phyloP scores from a whole-genome alignment of 352 stramenopile genomes.

The Phytophthora pluvialis region DNA sequence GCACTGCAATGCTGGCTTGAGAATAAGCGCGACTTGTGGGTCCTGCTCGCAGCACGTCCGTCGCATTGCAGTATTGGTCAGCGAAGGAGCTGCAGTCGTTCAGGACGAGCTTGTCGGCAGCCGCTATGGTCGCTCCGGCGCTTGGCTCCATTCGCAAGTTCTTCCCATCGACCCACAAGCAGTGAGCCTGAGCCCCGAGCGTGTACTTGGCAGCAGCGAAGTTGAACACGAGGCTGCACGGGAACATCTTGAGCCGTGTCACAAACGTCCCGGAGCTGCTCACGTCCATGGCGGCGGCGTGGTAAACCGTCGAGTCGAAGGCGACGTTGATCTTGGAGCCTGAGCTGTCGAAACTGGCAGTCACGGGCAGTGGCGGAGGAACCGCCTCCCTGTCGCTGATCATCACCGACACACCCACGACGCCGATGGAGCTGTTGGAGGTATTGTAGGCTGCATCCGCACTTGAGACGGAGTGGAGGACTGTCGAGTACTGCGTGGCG shows the following conservation, averaged over 20 bases:
- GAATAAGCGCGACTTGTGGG: slow-evolving; percentile 64
- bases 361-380: slow-evolving; percentile 54
- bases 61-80: slow-evolving; percentile 56
- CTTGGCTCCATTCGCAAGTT: slow-evolving; percentile 60
- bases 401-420: slow-evolving; percentile 54
- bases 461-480: slow-evolving; percentile 53
- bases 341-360: slow-evolving; percentile 56
- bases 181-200: slow-evolving; percentile 46
- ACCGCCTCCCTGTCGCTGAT: slow-evolving; percentile 72
- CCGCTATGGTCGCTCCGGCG: slow-evolving; percentile 46
- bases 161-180: slow-evolving; percentile 64
- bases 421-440: slow-evolving; percentile 54
- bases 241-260: slow-evolving; percentile 51
- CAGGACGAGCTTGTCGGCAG: slow-evolving; percentile 50
- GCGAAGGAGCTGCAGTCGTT: slow-evolving; percentile 58
- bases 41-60: slow-evolving; percentile 50
- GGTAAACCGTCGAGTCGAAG: slow-evolving; percentile 76
- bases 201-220: slow-evolving; percentile 39
- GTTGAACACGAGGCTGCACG: slow-evolving; percentile 57
- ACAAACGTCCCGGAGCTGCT: slow-evolving; percentile 31
- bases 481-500: slow-evolving; percentile 60
- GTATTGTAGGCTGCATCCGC: slow-evolving; percentile 68
- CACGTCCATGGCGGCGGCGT: slow-evolving; percentile 67
- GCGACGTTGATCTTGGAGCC: slow-evolving; percentile 58
- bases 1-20: slow-evolving; percentile 50